Evolutionary conservation across 108 stramenopile genomes (phyloP).

Genomic region (Fragilaria crotonensis): DNA sequence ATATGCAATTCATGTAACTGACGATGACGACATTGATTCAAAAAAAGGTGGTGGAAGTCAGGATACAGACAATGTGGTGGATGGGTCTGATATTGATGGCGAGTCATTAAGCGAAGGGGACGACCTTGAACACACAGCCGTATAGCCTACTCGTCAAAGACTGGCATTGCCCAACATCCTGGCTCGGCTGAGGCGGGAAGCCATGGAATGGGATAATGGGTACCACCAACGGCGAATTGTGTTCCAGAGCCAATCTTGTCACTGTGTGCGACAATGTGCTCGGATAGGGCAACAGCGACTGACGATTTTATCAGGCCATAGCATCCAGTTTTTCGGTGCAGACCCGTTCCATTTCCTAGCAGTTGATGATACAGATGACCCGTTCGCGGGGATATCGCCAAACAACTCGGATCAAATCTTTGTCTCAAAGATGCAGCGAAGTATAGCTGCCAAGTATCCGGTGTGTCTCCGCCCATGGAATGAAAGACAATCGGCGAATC

Average conservation of each 20-base stretch:
- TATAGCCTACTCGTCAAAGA: constrained; percentile 1
- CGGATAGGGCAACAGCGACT: constrained; percentile 30
- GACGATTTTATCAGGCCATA: constrained; percentile 38
- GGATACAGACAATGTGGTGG: no score
- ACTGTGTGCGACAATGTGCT: constrained; percentile 10
- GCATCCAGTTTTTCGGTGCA: no score
- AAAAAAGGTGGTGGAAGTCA: neutral
- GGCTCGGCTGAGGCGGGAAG: constrained; percentile 23
- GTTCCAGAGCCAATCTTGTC: neutral
- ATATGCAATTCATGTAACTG: constrained; percentile 1
- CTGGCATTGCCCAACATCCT: constrained; percentile 36
- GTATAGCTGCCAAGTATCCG: neutral
- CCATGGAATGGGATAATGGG: constrained; percentile 15
- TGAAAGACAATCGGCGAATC: constrained; percentile 48
- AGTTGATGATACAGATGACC: constrained; percentile 34
- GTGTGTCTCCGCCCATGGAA: constrained; percentile 1
- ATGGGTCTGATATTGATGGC: neutral
- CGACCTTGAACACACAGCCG: neutral
- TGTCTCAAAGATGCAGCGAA: constrained; percentile 24
- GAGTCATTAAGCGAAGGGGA: constrained; percentile 2
- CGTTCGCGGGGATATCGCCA: constrained; percentile 23
- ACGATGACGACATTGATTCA: constrained; percentile 7
- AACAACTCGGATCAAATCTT: constrained; percentile 17
- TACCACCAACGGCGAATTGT: neutral
- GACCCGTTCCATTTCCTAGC: neutral